Percentiles rank a stretch among this genome's conserved stretches.
Evolutionary conservation across 2,329 filamentous ascomycete genomes (phyloP).

Genomic region (Chrysosporium queenslandicum): DNA sequence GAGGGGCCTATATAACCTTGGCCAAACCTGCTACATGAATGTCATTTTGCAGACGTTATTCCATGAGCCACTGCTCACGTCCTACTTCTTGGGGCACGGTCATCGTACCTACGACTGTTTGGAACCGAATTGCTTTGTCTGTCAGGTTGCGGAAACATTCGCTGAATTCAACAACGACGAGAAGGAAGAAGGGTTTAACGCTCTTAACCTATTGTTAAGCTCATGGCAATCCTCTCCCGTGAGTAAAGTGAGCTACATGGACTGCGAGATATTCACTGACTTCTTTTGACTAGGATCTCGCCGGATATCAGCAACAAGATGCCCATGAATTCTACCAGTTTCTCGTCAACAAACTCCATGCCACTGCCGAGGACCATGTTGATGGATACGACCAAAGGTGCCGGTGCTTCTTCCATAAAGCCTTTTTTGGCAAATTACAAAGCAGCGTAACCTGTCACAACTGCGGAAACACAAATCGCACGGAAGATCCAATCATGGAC

Average conservation of each 20-base stretch:
- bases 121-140: conserved; percentile 48
- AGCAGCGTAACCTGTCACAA: conserved; percentile 85
- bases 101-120: conserved; percentile 70
- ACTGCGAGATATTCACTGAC: conserved; percentile 34
- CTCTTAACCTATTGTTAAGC: conserved; percentile 76
- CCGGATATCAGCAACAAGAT: conserved; percentile 91
- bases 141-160: conserved; percentile 53
- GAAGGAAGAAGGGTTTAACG: conserved; percentile 76
- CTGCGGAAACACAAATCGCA: conserved; percentile 71
- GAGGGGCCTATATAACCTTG: conserved; percentile 90
- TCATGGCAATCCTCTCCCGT: conserved; percentile 57
- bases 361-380: conserved; percentile 61
- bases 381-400: conserved; percentile 51
- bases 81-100: conserved; percentile 85
- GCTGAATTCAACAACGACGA: conserved; percentile 52
- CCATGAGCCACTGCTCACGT: conserved; percentile 83
- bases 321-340: conserved; percentile 97
- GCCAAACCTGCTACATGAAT: conserved; percentile 97
- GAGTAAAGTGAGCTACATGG: not conserved
- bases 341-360: conserved; percentile 80
- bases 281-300: conserved; percentile 47
- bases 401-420: conserved; percentile 85
- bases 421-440: conserved; percentile 84
- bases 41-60: conserved; percentile 88
- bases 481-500: conserved; percentile 82